A percentile compares a stretch with the other conserved stretches of the same genome.
Evolutionary conservation across 805 yeast genomes (phyloP).

Genomic region (Yamadazyma sp.): DNA sequence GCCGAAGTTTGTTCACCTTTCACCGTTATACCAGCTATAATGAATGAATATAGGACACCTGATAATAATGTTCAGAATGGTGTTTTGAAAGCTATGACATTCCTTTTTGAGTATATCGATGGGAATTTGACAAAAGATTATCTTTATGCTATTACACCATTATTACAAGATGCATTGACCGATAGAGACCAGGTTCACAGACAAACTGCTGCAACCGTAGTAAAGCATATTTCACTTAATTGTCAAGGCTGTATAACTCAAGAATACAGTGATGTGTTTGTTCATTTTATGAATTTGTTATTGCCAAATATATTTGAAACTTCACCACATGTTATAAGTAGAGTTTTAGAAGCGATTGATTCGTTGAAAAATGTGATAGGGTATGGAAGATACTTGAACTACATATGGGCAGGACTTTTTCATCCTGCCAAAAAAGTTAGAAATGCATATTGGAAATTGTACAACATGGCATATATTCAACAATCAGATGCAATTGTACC

Average conservation of each 20-base stretch:
- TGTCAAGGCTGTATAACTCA: conserved; percentile 74
- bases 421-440: conserved; percentile 92
- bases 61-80: conserved; percentile 95
- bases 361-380: conserved; percentile 74
- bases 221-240: conserved; percentile 76
- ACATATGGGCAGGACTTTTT: conserved; percentile 83
- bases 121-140: conserved; percentile 73
- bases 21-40: conserved; percentile 88
- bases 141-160: conserved; percentile 71
- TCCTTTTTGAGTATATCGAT: conserved; percentile 89
- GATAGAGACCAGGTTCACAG: conserved; percentile 91
- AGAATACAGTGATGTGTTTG: conserved; percentile 58
- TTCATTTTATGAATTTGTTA: conserved; percentile 76
- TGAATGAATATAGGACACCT: conserved; percentile 93
- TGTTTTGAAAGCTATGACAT: conserved; percentile 84
- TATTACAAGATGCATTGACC: conserved; percentile 84
- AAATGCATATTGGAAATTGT: conserved; percentile 79
- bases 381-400: conserved; percentile 67
- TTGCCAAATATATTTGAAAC: conserved; percentile 91
- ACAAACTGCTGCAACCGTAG: conserved; percentile 90
- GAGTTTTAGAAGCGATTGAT: conserved; percentile 79
- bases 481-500: conserved; percentile 77
- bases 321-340: conserved; percentile 87
- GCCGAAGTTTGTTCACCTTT: conserved; percentile 92
- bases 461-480: conserved; percentile 72